Conservation (phyloP, 2,329 filamentous ascomycete species). For the Epichloe brachyelytri region DNA sequence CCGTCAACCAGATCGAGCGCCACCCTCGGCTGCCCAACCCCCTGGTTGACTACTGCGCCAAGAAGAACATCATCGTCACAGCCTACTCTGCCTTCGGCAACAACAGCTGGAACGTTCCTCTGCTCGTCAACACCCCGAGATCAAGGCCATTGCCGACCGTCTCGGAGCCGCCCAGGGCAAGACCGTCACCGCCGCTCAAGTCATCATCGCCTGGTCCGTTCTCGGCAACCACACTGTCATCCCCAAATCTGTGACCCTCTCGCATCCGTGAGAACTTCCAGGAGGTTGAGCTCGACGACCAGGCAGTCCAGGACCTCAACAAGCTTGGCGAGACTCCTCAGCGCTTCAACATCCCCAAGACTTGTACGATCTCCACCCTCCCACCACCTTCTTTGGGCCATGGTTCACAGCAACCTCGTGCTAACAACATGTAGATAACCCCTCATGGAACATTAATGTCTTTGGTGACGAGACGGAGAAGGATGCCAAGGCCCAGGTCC, state of each 20-base stretch:
- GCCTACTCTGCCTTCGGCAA: slow-evolving; percentile 47
- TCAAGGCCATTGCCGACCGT: slow-evolving; percentile 42
- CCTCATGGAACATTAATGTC: slow-evolving; percentile 44
- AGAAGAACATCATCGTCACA: slow-evolving; percentile 53
- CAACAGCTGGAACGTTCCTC: slow-evolving; percentile 30
- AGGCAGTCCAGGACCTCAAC: slow-evolving; percentile 47
- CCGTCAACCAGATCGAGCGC: slow-evolving; percentile 58
- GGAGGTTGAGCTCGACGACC: slow-evolving; percentile 47
- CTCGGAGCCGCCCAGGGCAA: slow-evolving; percentile 21
- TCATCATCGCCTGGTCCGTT: slow-evolving; percentile 45
- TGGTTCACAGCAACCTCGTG: slow-evolving; percentile 4
- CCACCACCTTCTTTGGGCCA: neutral
- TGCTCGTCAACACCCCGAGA: slow-evolving; percentile 44
- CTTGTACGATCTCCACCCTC: slow-evolving; percentile 20
- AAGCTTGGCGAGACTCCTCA: slow-evolving; percentile 41
- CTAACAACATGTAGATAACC: slow-evolving; percentile 25
- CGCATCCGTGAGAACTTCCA: slow-evolving; percentile 60
- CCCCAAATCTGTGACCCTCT: slow-evolving; percentile 56
- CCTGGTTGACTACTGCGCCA: slow-evolving; percentile 45
- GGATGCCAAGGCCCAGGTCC: slow-evolving; percentile 33
- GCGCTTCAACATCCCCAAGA: slow-evolving; percentile 32
- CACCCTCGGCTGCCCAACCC: slow-evolving; percentile 49
- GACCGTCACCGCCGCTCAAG: slow-evolving; percentile 29
- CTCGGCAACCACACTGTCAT: slow-evolving; percentile 55
- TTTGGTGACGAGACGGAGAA: slow-evolving; percentile 42